Base-by-base conservation (phyloP, 1,284 basidiomycete species). In the Nidula niveotomentosa region DNA sequence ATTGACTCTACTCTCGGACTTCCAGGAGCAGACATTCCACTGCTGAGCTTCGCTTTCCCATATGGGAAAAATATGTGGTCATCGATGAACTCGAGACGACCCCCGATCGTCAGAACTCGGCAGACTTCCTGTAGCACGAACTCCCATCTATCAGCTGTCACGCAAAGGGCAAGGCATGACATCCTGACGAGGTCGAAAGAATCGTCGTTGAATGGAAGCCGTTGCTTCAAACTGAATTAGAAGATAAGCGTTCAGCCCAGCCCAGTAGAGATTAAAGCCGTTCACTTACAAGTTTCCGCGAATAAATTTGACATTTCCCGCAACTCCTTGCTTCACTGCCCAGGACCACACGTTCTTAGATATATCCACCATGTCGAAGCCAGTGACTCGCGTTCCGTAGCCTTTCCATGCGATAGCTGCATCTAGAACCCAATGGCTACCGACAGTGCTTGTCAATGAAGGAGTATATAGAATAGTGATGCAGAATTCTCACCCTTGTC, bases 151-250 rank as follows among this genome's bases (percentile, higher is more conserved):
- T 79, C 72, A 36, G 72, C 63, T 2, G 86, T 83, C 44, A 91
- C 74, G 56, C 77, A 79, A 10, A 88, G 73, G 6, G 79, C 74
- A 5, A 88, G 69, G 58, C 85, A 83, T n/a, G 86, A 81, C 75
- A 91, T 82, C 53, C 88, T 77, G 35, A 91, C 81, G 36, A 86
- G 71, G 62, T 91, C 84, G 60, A 90, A 90, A 1, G 75, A 75
- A 44, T 78, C 72, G 57, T 81, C 77, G 0, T 70, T 69, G 63
- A 88, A 89, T 0, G 86, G 85, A 8, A 88, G 72, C 30, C 71
- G 68, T 56, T 82, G 71, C 59, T 77, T 75, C 30, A 88, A 65
- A 63, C 86, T 88, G 61, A 39, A 36, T 49, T 34, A 41, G 13
- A 44, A 46, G 35, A 45, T 56, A 58, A 3, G 54, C 23, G 52